These are phyloP conservation scores for Yarrowia bubula DNA, from an alignment of 805 yeast species.

Conservation along the genomic window DNA sequence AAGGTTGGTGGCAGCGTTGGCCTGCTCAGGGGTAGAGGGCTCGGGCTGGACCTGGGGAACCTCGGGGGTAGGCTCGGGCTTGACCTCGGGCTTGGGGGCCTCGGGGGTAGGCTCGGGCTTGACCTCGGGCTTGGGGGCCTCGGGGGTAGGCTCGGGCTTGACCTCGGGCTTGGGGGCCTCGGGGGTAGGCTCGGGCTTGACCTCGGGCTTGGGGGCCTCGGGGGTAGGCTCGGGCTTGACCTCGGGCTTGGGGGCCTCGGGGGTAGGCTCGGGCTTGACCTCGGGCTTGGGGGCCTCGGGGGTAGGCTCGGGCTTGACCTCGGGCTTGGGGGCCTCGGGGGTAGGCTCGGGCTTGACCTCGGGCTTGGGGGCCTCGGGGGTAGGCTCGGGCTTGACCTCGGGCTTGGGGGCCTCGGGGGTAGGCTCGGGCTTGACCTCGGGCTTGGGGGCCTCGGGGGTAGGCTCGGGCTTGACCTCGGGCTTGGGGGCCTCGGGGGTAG, in stretches of 20 bases:
- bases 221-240: slow-evolving; percentile 14
- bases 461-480: no score
- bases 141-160: slow-evolving; percentile 9
- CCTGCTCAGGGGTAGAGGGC: slow-evolving; percentile 21
- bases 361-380: slow-evolving; percentile 10
- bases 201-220: neutral
- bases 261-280: slow-evolving; percentile 5
- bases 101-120: slow-evolving; percentile 10
- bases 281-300: neutral
- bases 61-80: slow-evolving; percentile 12
- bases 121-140: slow-evolving; percentile 14
- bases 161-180: neutral
- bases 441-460: neutral
- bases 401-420: neutral
- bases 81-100: slow-evolving; percentile 3
- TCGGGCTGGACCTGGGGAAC: slow-evolving; percentile 19
- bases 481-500: slow-evolving; percentile 8
- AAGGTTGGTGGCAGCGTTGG: slow-evolving; percentile 21
- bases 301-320: neutral
- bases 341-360: no score
- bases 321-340: neutral
- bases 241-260: slow-evolving; percentile 5
- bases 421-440: neutral
- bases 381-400: neutral
- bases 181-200: neutral